These are phyloP conservation scores for Termitomyces sp. DNA, from an alignment of 768 basidiomycete genomes.

Conservation along the genomic window DNA sequence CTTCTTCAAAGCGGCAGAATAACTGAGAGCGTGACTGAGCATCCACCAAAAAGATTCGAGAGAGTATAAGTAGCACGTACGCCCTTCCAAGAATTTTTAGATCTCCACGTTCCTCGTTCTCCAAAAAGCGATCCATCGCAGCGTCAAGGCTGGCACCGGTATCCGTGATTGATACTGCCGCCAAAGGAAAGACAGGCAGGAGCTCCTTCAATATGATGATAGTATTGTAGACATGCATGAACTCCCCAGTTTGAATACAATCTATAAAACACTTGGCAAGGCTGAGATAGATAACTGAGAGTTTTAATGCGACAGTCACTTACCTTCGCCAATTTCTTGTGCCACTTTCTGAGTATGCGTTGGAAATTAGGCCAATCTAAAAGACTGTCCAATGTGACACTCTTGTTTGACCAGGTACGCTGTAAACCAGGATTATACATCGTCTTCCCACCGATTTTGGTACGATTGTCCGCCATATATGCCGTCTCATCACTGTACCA, in stretches of 20 bases:
- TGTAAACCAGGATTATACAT: constrained; percentile 68
- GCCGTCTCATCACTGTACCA: constrained; percentile 78
- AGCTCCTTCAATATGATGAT: constrained; percentile 91
- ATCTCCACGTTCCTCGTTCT: constrained; percentile 78
- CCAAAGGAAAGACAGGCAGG: constrained; percentile 80
- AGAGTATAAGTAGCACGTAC: constrained; percentile 32
- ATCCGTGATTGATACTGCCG: constrained; percentile 39
- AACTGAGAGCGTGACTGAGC: constrained; percentile 32
- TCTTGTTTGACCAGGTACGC: constrained; percentile 40
- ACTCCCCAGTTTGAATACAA: constrained; percentile 83
- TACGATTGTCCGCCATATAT: constrained; percentile 68
- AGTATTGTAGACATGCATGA: constrained; percentile 98
- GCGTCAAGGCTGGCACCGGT: constrained; percentile 50
- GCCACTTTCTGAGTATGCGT: constrained; percentile 76
- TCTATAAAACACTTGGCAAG: constrained; percentile 60
- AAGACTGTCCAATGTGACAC: constrained; percentile 42
- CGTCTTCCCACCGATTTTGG: constrained; percentile 53
- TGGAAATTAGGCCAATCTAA: constrained; percentile 70
- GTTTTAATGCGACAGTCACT: not conserved
- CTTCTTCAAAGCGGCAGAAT: constrained; percentile 71
- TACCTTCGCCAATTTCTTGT: constrained; percentile 69
- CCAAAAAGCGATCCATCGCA: constrained; percentile 61
- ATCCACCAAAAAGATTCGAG: not conserved
- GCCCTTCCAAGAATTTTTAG: constrained; percentile 75
- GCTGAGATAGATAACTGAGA: not conserved